Conservation (phyloP, 73 alveolate species). For the Effrenium voratum region DNA sequence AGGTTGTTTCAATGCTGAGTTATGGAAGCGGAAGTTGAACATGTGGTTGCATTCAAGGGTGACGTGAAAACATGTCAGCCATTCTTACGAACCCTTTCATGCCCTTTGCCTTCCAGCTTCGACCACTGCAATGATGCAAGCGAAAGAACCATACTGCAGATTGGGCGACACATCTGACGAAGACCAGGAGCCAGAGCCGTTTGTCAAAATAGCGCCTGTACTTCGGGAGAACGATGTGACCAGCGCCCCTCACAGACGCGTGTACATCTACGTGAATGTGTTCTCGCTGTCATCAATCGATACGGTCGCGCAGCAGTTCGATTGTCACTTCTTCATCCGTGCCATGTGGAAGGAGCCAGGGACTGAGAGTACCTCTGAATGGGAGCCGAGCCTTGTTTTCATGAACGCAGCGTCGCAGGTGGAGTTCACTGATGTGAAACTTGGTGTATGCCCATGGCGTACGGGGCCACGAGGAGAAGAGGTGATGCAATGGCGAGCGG, state of each 20-base stretch:
- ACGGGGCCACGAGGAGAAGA: conserved; percentile 9
- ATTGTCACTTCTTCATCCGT: conserved; percentile 73
- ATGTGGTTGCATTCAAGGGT: no score
- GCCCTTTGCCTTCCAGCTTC: no score
- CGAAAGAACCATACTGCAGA: no score
- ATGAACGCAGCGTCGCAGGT: conserved; percentile 36
- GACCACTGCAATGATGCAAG: no score
- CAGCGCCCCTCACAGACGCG: conserved; percentile 5
- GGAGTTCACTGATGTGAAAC: background rate
- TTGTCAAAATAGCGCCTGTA: no score
- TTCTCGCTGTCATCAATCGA: conserved; percentile 41
- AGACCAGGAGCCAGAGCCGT: no score
- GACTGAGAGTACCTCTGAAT: background rate
- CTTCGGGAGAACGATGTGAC: no score
- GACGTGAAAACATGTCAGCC: no score
- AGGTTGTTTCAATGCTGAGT: no score
- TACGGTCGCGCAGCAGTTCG: conserved; percentile 33
- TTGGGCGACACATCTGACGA: no score
- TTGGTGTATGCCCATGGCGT: conserved; percentile 19
- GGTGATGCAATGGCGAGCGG: conserved; percentile 59
- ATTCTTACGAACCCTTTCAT: no score
- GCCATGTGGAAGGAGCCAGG: conserved; percentile 67
- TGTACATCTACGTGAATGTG: conserved; percentile 52
- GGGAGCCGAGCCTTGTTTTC: conserved; percentile 43
- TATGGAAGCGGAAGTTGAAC: no score